These are phyloP conservation scores for Dissoconium aciculare DNA, from an alignment of 2,329 filamentous ascomycete species.

Conservation along the genomic window DNA sequence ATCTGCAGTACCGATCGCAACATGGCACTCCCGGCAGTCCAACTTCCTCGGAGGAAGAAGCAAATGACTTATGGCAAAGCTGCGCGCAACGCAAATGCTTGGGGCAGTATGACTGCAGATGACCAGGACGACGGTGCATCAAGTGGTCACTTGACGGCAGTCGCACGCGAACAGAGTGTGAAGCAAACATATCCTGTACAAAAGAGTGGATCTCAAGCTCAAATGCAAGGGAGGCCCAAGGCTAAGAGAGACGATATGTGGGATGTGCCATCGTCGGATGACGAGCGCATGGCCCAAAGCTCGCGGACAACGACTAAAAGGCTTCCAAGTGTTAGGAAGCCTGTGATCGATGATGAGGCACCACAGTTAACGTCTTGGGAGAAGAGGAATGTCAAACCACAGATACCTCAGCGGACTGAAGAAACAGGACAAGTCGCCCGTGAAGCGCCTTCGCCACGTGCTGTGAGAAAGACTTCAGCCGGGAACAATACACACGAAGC, in stretches of 20 bases:
- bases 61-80: slow-evolving; percentile 15
- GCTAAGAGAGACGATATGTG: slow-evolving; percentile 23
- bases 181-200: slow-evolving; percentile 8
- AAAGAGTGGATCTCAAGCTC: slow-evolving; percentile 5
- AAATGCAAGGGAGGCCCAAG: too few species aligned
- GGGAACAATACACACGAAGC: too few species aligned
- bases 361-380: slow-evolving; percentile 18
- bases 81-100: slow-evolving; percentile 10
- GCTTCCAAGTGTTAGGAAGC: too few species aligned
- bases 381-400: slow-evolving; percentile 5
- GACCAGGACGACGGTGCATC: slow-evolving; percentile 11
- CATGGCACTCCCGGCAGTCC: slow-evolving; percentile 1
- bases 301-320: slow-evolving; percentile 9
- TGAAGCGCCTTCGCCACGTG: too few species aligned
- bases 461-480: too few species aligned
- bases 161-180: slow-evolving; percentile 2
- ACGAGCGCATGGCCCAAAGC: slow-evolving; percentile 15
- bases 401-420: too few species aligned
- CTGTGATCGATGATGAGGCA: slow-evolving; percentile 4
- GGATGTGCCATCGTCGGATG: slow-evolving; percentile 27
- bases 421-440: too few species aligned
- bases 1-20: too few species aligned
- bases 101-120: slow-evolving; percentile 8
- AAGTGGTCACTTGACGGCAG: slow-evolving; percentile 2
- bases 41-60: slow-evolving; percentile 12